Percentiles rank a stretch among this genome's conserved stretches.
These are phyloP conservation scores for Metschnikowia kunwiensis DNA, from an alignment of 805 yeast genomes.

Conservation along the genomic window DNA sequence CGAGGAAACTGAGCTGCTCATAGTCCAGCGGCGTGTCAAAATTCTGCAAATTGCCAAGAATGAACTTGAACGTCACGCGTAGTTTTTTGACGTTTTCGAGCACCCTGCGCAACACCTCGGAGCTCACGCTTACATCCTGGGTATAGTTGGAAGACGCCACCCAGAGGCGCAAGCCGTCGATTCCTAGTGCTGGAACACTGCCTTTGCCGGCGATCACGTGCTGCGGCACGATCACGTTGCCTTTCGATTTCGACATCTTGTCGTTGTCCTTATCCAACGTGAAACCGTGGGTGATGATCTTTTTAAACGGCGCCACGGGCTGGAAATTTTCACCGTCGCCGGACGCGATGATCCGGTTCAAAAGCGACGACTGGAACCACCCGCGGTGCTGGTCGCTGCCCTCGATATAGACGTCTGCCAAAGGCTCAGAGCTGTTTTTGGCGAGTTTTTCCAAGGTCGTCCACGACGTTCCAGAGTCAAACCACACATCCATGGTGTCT, in stretches of 20 bases:
- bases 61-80: constrained; percentile 73
- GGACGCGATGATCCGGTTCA: constrained; percentile 63
- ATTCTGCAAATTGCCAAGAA: constrained; percentile 71
- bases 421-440: constrained; percentile 28
- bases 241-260: constrained; percentile 93
- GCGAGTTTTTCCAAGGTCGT: constrained; percentile 44
- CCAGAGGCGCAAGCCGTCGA: constrained; percentile 89
- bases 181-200: constrained; percentile 62
- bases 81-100: constrained; percentile 79
- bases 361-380: constrained; percentile 93
- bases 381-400: constrained; percentile 99
- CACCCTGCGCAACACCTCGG: constrained; percentile 68
- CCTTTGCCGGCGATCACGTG: constrained; percentile 63
- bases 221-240: constrained; percentile 72
- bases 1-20: constrained; percentile 42
- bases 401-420: constrained; percentile 83
- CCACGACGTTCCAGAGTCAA: constrained; percentile 97
- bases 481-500: constrained; percentile 99
- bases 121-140: constrained; percentile 72
- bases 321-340: constrained; percentile 42
- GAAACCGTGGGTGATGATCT: constrained; percentile 90
- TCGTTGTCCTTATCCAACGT: constrained; percentile 79
- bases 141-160: constrained; percentile 87
- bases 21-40: constrained; percentile 38
- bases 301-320: constrained; percentile 57